A percentile compares a stretch with the other conserved stretches of the same genome.
Conservation (phyloP, 495 filamentous ascomycete species). For the Podospora anserina region DNA sequence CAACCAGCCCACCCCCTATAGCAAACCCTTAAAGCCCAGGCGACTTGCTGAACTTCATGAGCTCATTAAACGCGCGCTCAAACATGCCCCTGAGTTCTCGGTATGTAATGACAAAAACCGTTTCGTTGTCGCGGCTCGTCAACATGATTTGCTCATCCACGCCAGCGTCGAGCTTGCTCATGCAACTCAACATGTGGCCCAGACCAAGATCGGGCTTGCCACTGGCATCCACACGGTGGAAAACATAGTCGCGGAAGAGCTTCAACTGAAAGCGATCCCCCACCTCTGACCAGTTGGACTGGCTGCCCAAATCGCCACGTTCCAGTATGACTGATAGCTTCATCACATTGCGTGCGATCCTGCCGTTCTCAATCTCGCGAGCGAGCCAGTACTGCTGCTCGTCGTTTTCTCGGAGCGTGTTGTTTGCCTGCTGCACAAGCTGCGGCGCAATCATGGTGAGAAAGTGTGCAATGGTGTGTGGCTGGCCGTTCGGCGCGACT, state of each 20-base stretch:
- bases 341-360: slow-evolving; percentile 73
- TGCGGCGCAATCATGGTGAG: slow-evolving; percentile 72
- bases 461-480: slow-evolving; percentile 73
- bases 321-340: slow-evolving; percentile 87
- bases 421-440: slow-evolving; percentile 66
- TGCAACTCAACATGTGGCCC: slow-evolving; percentile 73
- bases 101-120: slow-evolving; percentile 79
- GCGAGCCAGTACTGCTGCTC: slow-evolving; percentile 55
- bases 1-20: neutral
- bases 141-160: slow-evolving; percentile 80
- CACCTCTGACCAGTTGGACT: slow-evolving; percentile 78
- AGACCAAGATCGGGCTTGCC: slow-evolving; percentile 78
- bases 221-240: slow-evolving; percentile 85
- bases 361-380: slow-evolving; percentile 87
- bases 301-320: slow-evolving; percentile 75
- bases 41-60: slow-evolving; percentile 55
- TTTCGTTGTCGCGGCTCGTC: slow-evolving; percentile 85
- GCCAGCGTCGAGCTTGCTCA: slow-evolving; percentile 92
- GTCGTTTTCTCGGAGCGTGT: slow-evolving; percentile 70
- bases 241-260: slow-evolving; percentile 94
- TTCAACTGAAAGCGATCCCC: slow-evolving; percentile 88
- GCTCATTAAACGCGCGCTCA: slow-evolving; percentile 73
- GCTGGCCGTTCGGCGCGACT: slow-evolving; percentile 41
- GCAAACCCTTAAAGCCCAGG: neutral
- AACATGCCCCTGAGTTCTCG: slow-evolving; percentile 79